These are phyloP conservation scores for Bondarzewia mesenterica DNA, from an alignment of 1,284 basidiomycete genomes.

Conservation along the genomic window DNA sequence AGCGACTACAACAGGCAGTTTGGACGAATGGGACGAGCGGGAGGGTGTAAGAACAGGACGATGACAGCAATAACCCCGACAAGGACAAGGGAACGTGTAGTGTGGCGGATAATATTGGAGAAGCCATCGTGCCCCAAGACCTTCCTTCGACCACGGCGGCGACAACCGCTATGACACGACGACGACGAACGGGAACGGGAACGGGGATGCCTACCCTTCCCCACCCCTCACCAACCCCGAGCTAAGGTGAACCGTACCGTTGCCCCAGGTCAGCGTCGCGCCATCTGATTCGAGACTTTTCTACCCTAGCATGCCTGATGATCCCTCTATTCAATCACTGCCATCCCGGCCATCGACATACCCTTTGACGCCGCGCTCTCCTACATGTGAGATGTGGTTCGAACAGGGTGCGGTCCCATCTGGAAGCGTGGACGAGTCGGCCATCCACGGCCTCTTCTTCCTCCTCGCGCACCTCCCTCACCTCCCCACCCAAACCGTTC, in stretches of 20 bases:
- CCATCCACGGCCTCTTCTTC: conserved; percentile 6
- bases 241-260: conserved; percentile 27
- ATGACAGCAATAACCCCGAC: no score
- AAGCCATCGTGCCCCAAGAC: no score
- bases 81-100: no score
- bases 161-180: no score
- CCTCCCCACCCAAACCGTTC: background rate
- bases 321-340: conserved; percentile 19
- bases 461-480: background rate
- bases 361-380: conserved; percentile 24
- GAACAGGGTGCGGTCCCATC: conserved; percentile 1
- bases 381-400: conserved; percentile 7
- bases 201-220: conserved; percentile 22
- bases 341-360: conserved; percentile 37
- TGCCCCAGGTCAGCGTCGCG: conserved; percentile 17
- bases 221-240: conserved; percentile 28
- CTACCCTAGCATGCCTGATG: conserved; percentile 22
- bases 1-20: no score
- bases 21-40: no score
- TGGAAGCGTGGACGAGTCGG: conserved; percentile 8
- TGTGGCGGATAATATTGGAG: no score
- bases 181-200: no score
- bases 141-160: no score
- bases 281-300: conserved; percentile 10
- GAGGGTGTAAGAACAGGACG: no score